phyloP scores from a whole-genome alignment of 2,329 filamentous ascomycete genomes.

The Fusarium humuli region DNA sequence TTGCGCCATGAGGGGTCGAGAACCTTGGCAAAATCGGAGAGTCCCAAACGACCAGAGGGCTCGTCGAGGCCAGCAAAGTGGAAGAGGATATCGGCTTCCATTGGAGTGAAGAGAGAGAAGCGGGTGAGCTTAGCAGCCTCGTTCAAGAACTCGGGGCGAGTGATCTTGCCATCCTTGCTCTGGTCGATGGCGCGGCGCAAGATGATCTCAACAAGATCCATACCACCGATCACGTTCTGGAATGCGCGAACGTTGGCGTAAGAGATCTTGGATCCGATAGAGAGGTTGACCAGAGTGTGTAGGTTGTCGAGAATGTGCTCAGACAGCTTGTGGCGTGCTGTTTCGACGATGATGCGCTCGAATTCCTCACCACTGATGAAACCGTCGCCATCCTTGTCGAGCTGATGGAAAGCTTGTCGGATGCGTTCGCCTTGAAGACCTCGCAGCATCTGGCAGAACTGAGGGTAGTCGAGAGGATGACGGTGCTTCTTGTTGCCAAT shows the following conservation, averaged over 20 bases:
- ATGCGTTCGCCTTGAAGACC: conserved; percentile 96
- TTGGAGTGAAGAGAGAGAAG: conserved; percentile 96
- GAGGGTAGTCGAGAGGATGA: conserved; percentile 92
- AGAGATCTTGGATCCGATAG: conserved; percentile 89
- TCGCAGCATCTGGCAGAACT: conserved; percentile 98
- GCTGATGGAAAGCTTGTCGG: conserved; percentile 90
- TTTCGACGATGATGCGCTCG: conserved; percentile 95
- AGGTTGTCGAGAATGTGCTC: conserved; percentile 94
- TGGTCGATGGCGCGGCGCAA: conserved; percentile 86
- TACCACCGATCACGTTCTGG: conserved; percentile 97
- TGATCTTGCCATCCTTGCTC: conserved; percentile 91
- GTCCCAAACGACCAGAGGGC: conserved; percentile 83
- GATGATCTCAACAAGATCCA: conserved; percentile 96
- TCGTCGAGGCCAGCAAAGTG: conserved; percentile 96
- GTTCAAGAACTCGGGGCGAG: conserved; percentile 91
- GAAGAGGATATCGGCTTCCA: conserved; percentile 99
- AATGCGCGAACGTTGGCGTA: conserved; percentile 98
- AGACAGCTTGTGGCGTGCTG: conserved; percentile 93
- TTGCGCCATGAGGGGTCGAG: conserved; percentile 92
- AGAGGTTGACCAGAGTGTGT: conserved; percentile 94
- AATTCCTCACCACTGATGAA: conserved; percentile 97
- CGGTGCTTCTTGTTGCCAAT: conserved; percentile 88
- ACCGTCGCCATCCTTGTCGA: conserved; percentile 91
- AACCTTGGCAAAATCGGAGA: conserved; percentile 92
- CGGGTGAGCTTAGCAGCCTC: conserved; percentile 91